Conservation (phyloP, 805 yeast species). For the Grigorovia transvaalensis region DNA sequence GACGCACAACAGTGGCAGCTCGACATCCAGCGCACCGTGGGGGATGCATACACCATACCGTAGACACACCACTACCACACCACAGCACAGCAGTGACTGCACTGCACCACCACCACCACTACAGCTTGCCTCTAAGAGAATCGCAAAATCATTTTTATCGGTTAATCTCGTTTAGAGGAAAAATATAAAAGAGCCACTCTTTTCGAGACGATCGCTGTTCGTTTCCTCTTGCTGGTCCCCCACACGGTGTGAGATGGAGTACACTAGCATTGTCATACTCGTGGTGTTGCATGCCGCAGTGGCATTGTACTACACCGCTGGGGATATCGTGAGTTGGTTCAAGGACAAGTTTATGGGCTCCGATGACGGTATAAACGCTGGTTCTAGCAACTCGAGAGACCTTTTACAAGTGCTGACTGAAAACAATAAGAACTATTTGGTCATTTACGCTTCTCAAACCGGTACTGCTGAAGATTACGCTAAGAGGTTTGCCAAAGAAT, state of each 20-base stretch:
- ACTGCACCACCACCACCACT: no score
- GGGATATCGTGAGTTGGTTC: conserved; percentile 2
- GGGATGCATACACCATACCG: conserved; percentile 15
- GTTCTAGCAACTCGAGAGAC: conserved; percentile 40
- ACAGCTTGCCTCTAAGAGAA: no score
- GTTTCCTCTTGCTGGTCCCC: no score
- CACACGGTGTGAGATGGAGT: conserved; percentile 36
- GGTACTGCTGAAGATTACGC: conserved; percentile 99
- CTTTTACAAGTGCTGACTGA: conserved; percentile 45
- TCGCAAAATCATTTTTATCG: neutral
- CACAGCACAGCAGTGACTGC: neutral
- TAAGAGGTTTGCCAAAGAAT: conserved; percentile 78
- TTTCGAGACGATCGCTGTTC: no score
- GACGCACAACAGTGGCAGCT: conserved; percentile 10
- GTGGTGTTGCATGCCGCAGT: conserved; percentile 23
- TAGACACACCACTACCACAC: neutral
- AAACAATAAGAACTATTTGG: conserved; percentile 63
- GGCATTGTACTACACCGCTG: conserved; percentile 2
- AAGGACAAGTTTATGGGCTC: conserved; percentile 25
- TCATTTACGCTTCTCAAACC: conserved; percentile 91
- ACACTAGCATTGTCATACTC: conserved; percentile 60
- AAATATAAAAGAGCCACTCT: neutral
- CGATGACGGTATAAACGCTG: conserved; percentile 28
- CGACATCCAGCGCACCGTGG: conserved; percentile 17
- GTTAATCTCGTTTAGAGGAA: neutral